Evolutionary conservation across 2,329 filamentous ascomycete genomes (phyloP).

Genomic region (Triangularia setosa): DNA sequence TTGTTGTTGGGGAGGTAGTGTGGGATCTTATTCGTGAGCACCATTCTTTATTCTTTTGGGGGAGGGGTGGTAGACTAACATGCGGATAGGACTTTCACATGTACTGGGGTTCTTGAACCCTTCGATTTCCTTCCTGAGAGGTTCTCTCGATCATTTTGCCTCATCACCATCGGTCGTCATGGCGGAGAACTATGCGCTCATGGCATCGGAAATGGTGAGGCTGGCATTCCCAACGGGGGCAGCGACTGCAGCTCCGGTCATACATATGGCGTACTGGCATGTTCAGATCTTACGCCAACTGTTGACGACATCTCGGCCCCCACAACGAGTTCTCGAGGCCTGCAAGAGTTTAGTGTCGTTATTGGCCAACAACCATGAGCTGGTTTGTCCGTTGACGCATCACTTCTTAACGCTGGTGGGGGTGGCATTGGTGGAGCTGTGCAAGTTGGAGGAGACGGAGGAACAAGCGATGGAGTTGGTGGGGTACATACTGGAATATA

Average conservation of each 20-base stretch:
- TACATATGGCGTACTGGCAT: slow-evolving; percentile 69
- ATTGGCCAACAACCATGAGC: slow-evolving; percentile 50
- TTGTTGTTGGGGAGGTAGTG: slow-evolving; percentile 57
- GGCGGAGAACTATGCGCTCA: neutral
- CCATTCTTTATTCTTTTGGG: neutral
- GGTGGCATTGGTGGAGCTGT: slow-evolving; percentile 58
- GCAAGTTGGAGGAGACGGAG: slow-evolving; percentile 40
- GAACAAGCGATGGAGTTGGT: slow-evolving; percentile 47
- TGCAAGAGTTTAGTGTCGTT: slow-evolving; percentile 57
- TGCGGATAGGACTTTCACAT: slow-evolving; percentile 24
- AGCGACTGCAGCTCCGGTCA: slow-evolving; percentile 49
- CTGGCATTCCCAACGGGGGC: slow-evolving; percentile 52
- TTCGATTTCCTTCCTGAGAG: slow-evolving; percentile 39
- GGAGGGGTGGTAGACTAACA: slow-evolving; percentile 1
- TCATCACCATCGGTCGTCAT: slow-evolving; percentile 15
- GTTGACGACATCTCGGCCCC: slow-evolving; percentile 37
- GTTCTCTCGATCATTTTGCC: slow-evolving; percentile 39
- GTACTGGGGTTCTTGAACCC: slow-evolving; percentile 45
- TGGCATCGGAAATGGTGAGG: slow-evolving; percentile 9
- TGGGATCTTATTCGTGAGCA: slow-evolving; percentile 64
- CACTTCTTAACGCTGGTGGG: slow-evolving; percentile 60
- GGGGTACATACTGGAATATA: slow-evolving; percentile 53
- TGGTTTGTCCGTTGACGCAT: slow-evolving; percentile 62
- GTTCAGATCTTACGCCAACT: slow-evolving; percentile 61
- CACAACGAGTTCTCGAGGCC: slow-evolving; percentile 57